phyloP scores from a whole-genome alignment of 179 eudicot species.

The Dionaea muscipula region DNA sequence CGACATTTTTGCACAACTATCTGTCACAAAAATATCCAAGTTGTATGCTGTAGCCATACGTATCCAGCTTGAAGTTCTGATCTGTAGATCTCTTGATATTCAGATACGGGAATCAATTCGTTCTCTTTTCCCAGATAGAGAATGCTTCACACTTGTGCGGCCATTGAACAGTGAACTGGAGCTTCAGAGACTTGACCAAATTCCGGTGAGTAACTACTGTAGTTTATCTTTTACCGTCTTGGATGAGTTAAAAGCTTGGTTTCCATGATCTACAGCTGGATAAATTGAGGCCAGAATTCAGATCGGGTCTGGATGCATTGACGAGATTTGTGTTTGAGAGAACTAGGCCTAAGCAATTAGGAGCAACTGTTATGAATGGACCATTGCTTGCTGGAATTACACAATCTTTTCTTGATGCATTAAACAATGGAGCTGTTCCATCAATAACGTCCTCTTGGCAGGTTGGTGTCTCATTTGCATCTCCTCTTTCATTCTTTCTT shows the following conservation, averaged over 20 bases:
- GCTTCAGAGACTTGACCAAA: constrained; percentile 88
- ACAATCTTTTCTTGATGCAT: constrained; percentile 85
- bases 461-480: constrained; percentile 30
- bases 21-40: neutral
- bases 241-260: too few species aligned
- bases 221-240: neutral
- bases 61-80: constrained; percentile 8
- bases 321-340: constrained; percentile 91
- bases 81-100: constrained; percentile 9
- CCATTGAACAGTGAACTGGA: constrained; percentile 80
- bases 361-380: constrained; percentile 95
- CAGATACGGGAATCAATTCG: constrained; percentile 93
- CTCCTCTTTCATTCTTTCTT: neutral
- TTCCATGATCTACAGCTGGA: constrained; percentile 44
- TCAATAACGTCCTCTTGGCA: constrained; percentile 97
- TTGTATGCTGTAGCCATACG: neutral
- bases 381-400: constrained; percentile 88
- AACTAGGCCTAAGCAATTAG: constrained; percentile 94
- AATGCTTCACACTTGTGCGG: constrained; percentile 90
- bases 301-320: constrained; percentile 81
- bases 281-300: constrained; percentile 80
- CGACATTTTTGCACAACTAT: too few species aligned
- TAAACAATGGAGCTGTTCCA: constrained; percentile 96
- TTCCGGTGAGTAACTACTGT: constrained; percentile 44
- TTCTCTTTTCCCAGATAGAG: constrained; percentile 94